Base-by-base conservation (phyloP, 2,329 filamentous ascomycete species). In the Fusarium sp. region DNA sequence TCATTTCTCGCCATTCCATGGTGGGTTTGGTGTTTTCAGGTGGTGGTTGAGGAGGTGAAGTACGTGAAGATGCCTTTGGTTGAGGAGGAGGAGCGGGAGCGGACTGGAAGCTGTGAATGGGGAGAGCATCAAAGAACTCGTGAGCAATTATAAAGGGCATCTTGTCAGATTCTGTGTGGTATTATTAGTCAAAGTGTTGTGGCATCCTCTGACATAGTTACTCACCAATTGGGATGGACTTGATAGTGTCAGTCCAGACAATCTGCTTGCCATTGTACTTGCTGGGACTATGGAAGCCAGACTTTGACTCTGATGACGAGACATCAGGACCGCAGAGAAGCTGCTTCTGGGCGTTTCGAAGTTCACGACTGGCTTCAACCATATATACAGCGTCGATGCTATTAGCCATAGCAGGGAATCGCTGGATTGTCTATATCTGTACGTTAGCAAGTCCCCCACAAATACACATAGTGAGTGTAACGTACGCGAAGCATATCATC, bases 111-210 rank as follows among this genome's bases (percentile, higher is more conserved):
- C 93, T 91, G 79, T 99, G 94, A 72, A 99, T 98, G 33, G 96
- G 96, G 1, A 99, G 89, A 4, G 96, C 96, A 74, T 99, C 96
- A 82, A 99, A 99, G 84, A 99, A 98, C 78, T 99, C 96, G 78
- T 99, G 96, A 7, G 96, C 96, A 48, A 98, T 88, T 64, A 99
- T 97, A 79, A 98, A 97, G 2, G 96, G 95, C 23, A 90, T 92
- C 76, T 92, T 92, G 63, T 86, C 85, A 23, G 89, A 81, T 64
- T 88, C 89, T 91, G 24, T 10, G 9, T 13, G 13, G 53, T 49
- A 13, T 21, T 29, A 23, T 59, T 26, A 63, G 61, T 50, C 33
- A 60, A 46, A 71, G 18, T 60, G 26, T 38, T 18, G 8, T 26
- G 42, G 29, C 13, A 21, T 6, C 12, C 11, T n/a, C 13, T 20